phyloP scores from a whole-genome alignment of 2,329 filamentous ascomycete species.

The Phoma sp. region DNA sequence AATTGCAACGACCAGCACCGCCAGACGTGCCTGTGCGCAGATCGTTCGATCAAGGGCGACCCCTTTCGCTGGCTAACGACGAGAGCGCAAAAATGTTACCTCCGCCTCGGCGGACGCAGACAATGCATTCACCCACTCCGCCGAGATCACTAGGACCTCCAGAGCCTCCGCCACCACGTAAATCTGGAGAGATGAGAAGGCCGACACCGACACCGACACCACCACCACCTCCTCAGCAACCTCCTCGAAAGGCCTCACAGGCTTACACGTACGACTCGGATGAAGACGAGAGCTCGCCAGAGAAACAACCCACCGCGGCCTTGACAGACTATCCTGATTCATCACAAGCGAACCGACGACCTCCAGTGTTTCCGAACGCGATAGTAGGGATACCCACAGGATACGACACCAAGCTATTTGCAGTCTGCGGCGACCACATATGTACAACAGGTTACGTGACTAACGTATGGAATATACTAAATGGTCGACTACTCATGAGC shows the following conservation, averaged over 20 bases:
- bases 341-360: conserved; percentile 81
- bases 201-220: conserved; percentile 26
- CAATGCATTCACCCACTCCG: conserved; percentile 22
- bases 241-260: conserved; percentile 20
- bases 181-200: conserved; percentile 42
- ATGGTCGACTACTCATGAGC: conserved; percentile 81
- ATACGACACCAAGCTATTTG: conserved; percentile 85
- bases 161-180: conserved; percentile 43
- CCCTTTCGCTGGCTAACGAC: conserved; percentile 31
- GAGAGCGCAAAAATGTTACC: conserved; percentile 38
- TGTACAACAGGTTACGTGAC: conserved; percentile 89
- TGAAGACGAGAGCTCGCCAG: conserved; percentile 50
- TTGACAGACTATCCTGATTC: conserved; percentile 78
- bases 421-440: conserved; percentile 84
- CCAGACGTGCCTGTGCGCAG: conserved; percentile 44
- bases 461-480: conserved; percentile 82
- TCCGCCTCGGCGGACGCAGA: conserved; percentile 45
- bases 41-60: conserved; percentile 45
- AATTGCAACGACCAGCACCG: conserved; percentile 36
- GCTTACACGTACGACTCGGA: conserved; percentile 56
- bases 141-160: conserved; percentile 39
- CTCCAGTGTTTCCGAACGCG: conserved; percentile 75
- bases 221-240: conserved; percentile 14
- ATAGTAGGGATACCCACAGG: conserved; percentile 79
- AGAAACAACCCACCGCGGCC: conserved; percentile 60